Percentiles rank a stretch among this genome's conserved stretches.
Evolutionary conservation across 805 yeast genomes (phyloP).

Genomic region (Wickerhamomyces alni): DNA sequence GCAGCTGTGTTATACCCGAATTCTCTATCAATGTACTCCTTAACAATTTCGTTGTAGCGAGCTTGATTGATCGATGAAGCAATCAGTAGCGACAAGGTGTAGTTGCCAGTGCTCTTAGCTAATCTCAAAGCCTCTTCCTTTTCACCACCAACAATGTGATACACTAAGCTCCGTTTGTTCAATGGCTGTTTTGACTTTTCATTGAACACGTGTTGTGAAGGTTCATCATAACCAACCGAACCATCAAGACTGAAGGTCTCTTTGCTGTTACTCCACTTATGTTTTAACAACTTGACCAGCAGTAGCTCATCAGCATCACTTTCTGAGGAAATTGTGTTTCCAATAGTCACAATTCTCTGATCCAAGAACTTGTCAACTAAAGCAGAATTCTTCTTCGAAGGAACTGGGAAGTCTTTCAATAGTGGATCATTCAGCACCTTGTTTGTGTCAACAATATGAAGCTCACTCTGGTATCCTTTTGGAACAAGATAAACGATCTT

Average conservation of each 20-base stretch:
- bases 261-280: conserved; percentile 12
- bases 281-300: conserved; percentile 32
- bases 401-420: conserved; percentile 31
- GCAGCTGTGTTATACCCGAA: conserved; percentile 34
- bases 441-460: conserved; percentile 33
- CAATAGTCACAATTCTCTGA: conserved; percentile 8
- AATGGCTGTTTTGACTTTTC: conserved; percentile 20
- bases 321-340: conserved; percentile 27
- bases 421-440: conserved; percentile 27
- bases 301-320: conserved; percentile 68
- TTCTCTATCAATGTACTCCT: conserved; percentile 48
- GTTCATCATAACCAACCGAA: conserved; percentile 13
- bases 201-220: background rate
- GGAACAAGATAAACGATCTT: conserved; percentile 37
- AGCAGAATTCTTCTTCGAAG: conserved; percentile 23
- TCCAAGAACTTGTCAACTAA: conserved; percentile 22
- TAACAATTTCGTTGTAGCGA: conserved; percentile 50
- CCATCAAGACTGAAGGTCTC: conserved; percentile 19
- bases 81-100: conserved; percentile 71
- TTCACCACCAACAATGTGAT: conserved; percentile 65
- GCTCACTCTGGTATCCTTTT: conserved; percentile 8
- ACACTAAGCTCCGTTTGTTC: conserved; percentile 31
- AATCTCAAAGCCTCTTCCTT: conserved; percentile 57
- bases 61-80: conserved; percentile 62
- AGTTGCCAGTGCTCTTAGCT: conserved; percentile 60